phyloP scores from a whole-genome alignment of 257 asterid species.

The Lycium barbarum region DNA sequence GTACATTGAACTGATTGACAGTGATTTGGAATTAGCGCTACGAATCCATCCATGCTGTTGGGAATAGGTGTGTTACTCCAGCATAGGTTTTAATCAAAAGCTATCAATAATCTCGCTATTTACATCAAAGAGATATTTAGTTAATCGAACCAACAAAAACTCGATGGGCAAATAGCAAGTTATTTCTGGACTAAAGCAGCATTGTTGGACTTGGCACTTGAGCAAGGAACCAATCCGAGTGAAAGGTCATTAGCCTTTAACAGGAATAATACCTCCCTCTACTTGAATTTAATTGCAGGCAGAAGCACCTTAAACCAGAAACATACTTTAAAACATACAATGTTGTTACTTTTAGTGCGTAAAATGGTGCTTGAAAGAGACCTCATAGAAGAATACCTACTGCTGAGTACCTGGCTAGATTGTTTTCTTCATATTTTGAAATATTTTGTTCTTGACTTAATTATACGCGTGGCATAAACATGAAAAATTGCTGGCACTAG shows the following conservation, averaged over 20 bases:
- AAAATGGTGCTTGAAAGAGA: conserved; percentile 4
- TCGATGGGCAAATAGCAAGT: neutral
- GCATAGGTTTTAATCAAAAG: neutral
- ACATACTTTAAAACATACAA: neutral
- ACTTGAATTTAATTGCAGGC: neutral
- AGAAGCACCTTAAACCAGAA: conserved; percentile 21
- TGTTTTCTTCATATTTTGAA: neutral
- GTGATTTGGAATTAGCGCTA: neutral
- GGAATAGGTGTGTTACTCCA: conserved; percentile 4
- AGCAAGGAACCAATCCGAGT: conserved; percentile 6
- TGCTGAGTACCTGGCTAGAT: neutral
- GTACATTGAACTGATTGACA: conserved; percentile 29
- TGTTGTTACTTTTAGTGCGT: neutral
- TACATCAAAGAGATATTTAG: neutral
- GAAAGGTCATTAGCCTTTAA: neutral
- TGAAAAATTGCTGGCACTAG: neutral
- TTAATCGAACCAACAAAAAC: neutral
- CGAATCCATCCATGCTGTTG: conserved; percentile 26
- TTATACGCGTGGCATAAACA: neutral
- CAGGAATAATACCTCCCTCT: neutral
- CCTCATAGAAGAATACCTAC: neutral
- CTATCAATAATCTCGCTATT: neutral
- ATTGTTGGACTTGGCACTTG: conserved; percentile 26
- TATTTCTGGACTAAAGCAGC: neutral
- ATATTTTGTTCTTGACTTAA: neutral